Percentiles rank a stretch among this genome's conserved stretches.
Evolutionary conservation across 1,284 basidiomycete genomes (phyloP).

Genomic region (Sutorius eximius): DNA sequence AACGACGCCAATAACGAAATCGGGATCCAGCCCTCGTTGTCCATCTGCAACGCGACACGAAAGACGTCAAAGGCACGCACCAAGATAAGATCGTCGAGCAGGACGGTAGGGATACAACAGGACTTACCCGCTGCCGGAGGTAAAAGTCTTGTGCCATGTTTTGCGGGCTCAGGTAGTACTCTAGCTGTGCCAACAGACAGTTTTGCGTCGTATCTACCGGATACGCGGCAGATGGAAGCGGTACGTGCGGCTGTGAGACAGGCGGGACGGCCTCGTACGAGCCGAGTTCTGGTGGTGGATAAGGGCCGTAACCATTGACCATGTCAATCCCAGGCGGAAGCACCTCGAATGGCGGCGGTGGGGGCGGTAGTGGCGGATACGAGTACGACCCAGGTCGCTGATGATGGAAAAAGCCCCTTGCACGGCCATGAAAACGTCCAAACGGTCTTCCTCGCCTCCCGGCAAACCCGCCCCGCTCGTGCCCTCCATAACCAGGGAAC

Average conservation of each 20-base stretch:
- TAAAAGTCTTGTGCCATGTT: constrained; percentile 85
- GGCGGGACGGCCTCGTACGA: constrained; percentile 36
- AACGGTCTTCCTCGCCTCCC: constrained; percentile 37
- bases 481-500: constrained; percentile 22
- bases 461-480: constrained; percentile 34
- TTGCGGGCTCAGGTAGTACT: constrained; percentile 87
- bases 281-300: constrained; percentile 24
- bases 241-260: constrained; percentile 19
- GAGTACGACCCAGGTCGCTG: constrained; percentile 28
- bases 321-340: constrained; percentile 19
- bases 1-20: constrained; percentile 82
- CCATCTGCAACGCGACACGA: constrained; percentile 65
- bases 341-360: constrained; percentile 21
- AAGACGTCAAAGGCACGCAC: constrained; percentile 2
- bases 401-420: constrained; percentile 29
- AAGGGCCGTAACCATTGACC: constrained; percentile 28
- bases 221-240: constrained; percentile 61
- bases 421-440: constrained; percentile 33
- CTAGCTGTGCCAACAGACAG: constrained; percentile 77
- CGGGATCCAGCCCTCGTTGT: constrained; percentile 84
- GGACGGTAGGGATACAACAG: not conserved
- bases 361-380: constrained; percentile 3
- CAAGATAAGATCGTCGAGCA: not conserved
- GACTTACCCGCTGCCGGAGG: constrained; percentile 69
- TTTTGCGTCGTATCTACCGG: constrained; percentile 64